Evolutionary conservation across 371 early-diverging fungal species (phyloP), one percentile per base, ranked within the genome.

Genomic region (Apophysomyces ossiformis): DNA sequence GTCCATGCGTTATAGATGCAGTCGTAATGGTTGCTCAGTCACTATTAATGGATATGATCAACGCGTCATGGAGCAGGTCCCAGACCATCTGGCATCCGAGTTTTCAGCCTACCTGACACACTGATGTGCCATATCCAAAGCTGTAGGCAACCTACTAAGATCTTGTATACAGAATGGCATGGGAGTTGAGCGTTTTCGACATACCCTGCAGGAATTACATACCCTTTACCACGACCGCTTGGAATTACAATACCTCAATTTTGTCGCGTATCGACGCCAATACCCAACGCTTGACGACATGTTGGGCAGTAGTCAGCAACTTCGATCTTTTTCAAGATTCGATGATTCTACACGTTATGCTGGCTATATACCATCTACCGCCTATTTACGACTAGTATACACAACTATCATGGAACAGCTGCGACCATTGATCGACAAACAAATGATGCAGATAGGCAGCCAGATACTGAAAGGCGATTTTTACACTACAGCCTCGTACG

Each of bases 61-160:
- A 1, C 36, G 39, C 4, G 13, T 65, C 0, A 56, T 69, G 9
- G 18, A 56, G n/a, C 65, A 71, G n/a, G 36, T 69, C 11, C 65
- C 72, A 8, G 45, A 44, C n/a, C 57, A 64, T 39, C 43, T 64
- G 7, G 61, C 54, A 41, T 18, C 65, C 7, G 69, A 72, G 60
- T 72, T 72, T 56, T 67, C 72, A 35, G 66, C 65, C 32, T 37
- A 65, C 7, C 43, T 72, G 1, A 66, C 72, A 2, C 61, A 72
- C 35, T 58, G 60, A 61, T 35, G 66, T 36, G 72, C 63, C 8
- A 41, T 72, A 26, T 72, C 72, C 11, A 66, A 69, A 45, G 7
- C n/a, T 36, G n/a, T 69, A 35, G 67, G 46, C 4, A 61, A 69
- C 38, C 37, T 72, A 37, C 7, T 72, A 15, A 60, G 68, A 26